Base-by-base conservation (phyloP, 805 yeast species). In the Wickerhamomyces chaumierensis region DNA sequence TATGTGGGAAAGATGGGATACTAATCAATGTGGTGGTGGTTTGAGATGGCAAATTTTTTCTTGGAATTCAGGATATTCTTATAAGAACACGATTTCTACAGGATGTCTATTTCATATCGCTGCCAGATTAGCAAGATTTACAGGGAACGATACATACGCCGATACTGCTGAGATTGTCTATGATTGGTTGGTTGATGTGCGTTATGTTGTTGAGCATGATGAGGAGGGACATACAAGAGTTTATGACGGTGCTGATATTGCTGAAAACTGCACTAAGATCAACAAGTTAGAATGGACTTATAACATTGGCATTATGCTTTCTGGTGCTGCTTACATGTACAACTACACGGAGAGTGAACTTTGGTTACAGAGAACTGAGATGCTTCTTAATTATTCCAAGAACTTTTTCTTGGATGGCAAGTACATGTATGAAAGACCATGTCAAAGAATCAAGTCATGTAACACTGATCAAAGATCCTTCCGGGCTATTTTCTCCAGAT, bases 381-480 rank as follows among this genome's bases (percentile, higher is more conserved):
- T 6, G 18, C 6, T 31, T 5, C 4, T 31, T 15, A 52, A 31
- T 5, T 17, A 31, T 31, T 18, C 18, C 15, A 7, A 31, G 14
- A 31, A 31, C 9, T 72, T 69, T 39, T 78, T 78, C 56, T 57
- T 64, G 38, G 56, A 58, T 46, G 29, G 29, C 5, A 56, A 61
- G n/a, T 65, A 80, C 48, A 69, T 81, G 71, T 68, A 65, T 43
- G 92, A 82, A 60, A 58, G 63, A 37, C 68, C 78, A 6, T 82
- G 92, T 63, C 78, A 75, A 43, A 48, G 52, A 2, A 56, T 61
- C 8, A 56, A 59, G n/a, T 55, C 56, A 13, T 82, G 92, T 63
- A 78, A 81, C 58, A 78, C 69, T 38, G 92, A 82, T 66, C 90
- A 82, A 62, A 62, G 88, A 46, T 71, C 85, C 3, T 82, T 82